Evolutionary conservation across 352 stramenopile species (phyloP).

Genomic region (Globisporangium lucens): DNA sequence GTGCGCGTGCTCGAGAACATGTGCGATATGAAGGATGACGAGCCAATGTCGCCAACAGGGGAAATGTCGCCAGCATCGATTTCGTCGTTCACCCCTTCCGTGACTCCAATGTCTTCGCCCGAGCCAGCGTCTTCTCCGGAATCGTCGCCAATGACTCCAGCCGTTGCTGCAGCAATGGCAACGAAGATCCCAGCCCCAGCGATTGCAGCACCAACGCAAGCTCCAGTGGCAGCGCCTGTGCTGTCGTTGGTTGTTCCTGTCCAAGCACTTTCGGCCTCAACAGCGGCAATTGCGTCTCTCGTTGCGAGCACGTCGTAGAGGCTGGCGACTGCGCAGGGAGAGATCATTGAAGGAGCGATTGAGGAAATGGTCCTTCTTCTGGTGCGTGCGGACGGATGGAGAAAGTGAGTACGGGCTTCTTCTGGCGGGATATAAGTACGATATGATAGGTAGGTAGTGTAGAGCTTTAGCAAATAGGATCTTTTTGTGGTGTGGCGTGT

Average conservation of each 20-base stretch:
- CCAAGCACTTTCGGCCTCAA: slow-evolving; percentile 4
- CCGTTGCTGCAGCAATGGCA: slow-evolving; percentile 5
- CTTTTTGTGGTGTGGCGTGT: slow-evolving; percentile 18
- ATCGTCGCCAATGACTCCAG: slow-evolving; percentile 10
- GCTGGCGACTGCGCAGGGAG: neutral
- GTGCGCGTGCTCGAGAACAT: slow-evolving; percentile 80
- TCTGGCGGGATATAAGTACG: slow-evolving; percentile 16
- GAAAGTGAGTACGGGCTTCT: slow-evolving; percentile 10
- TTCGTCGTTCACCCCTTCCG: slow-evolving; percentile 19
- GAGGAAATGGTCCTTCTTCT: neutral
- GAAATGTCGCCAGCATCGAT: slow-evolving; percentile 17
- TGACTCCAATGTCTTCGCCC: slow-evolving; percentile 18
- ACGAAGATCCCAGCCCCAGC: slow-evolving; percentile 6
- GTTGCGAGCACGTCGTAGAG: slow-evolving; percentile 17
- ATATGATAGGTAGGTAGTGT: slow-evolving; percentile 22
- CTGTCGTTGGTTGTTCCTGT: neutral
- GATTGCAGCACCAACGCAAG: neutral
- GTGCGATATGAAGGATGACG: slow-evolving; percentile 41
- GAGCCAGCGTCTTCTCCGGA: slow-evolving; percentile 4
- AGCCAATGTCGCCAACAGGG: slow-evolving; percentile 24
- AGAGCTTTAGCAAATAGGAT: slow-evolving; percentile 20
- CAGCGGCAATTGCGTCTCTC: slow-evolving; percentile 14
- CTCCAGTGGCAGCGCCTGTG: neutral
- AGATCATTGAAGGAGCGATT: neutral
- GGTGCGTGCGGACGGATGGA: neutral